A percentile compares a stretch with the other conserved stretches of the same genome.
Evolutionary conservation across 345 rosid species (phyloP).

Genomic region (Moricandia moricandioides): DNA sequence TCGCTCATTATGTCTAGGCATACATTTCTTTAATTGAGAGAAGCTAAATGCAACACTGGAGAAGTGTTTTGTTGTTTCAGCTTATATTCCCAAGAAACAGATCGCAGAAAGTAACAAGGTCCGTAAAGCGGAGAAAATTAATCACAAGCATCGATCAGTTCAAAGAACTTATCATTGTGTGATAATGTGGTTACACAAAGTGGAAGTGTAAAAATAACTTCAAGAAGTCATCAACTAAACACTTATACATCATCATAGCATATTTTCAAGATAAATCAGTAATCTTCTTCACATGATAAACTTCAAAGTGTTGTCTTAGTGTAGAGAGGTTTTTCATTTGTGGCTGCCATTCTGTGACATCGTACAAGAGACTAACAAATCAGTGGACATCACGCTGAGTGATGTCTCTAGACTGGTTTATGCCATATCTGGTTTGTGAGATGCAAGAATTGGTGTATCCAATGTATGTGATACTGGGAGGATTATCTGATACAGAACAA

Average conservation of each 20-base stretch:
- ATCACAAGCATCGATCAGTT: background rate
- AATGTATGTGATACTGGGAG: too few relatives aligned
- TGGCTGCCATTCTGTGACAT: constrained; percentile 15
- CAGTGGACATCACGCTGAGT: constrained; percentile 78
- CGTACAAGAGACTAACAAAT: constrained; percentile 41
- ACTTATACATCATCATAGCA: background rate
- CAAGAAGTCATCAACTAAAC: background rate
- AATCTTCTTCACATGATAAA: constrained; percentile 10
- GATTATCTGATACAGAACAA: too few relatives aligned
- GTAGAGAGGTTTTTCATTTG: constrained; percentile 17
- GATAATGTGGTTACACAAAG: constrained; percentile 14
- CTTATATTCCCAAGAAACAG: background rate
- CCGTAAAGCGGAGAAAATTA: too few relatives aligned
- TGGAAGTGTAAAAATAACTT: constrained; percentile 11
- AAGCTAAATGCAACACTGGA: constrained; percentile 58
- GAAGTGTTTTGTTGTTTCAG: constrained; percentile 36
- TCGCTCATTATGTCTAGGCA: constrained; percentile 36
- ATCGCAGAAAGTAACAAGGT: background rate
- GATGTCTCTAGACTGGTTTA: constrained; percentile 70
- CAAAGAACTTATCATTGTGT: background rate
- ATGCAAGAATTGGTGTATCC: too few relatives aligned
- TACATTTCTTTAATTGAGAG: constrained; percentile 78
- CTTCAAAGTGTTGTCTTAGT: constrained; percentile 11
- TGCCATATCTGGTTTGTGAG: constrained; percentile 11
- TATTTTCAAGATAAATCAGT: background rate